Conservation (phyloP, 768 basidiomycete genomes). For the Lactarius evosmus region DNA sequence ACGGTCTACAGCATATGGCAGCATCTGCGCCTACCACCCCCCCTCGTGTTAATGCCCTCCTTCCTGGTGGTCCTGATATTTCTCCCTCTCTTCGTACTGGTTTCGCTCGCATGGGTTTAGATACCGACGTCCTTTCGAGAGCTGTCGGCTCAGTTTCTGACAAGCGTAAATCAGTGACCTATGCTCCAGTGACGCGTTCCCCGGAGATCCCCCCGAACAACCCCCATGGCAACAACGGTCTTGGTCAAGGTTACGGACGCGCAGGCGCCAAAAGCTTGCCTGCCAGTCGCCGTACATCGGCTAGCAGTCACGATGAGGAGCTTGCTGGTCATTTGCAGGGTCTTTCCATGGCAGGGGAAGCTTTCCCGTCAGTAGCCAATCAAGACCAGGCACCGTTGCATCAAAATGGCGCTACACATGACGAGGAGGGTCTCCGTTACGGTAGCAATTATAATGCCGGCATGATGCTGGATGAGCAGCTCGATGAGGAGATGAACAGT, state of each 20-base stretch:
- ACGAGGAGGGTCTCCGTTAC: slow-evolving; percentile 58
- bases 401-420: slow-evolving; percentile 51
- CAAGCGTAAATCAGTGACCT: slow-evolving; percentile 86
- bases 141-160: slow-evolving; percentile 67
- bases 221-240: slow-evolving; percentile 38
- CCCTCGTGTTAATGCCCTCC: slow-evolving; percentile 69
- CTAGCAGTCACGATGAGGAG: slow-evolving; percentile 83
- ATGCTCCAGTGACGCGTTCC: slow-evolving; percentile 73
- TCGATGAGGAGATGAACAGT: slow-evolving; percentile 96
- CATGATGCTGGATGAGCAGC: slow-evolving; percentile 89
- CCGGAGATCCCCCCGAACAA: slow-evolving; percentile 47
- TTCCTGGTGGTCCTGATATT: slow-evolving; percentile 51
- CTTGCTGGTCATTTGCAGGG: slow-evolving; percentile 72
- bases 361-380: slow-evolving; percentile 54
- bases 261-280: slow-evolving; percentile 90
- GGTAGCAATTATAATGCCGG: slow-evolving; percentile 73
- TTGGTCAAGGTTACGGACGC: slow-evolving; percentile 55
- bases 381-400: slow-evolving; percentile 52
- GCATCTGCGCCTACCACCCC: slow-evolving; percentile 88
- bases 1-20: slow-evolving; percentile 68
- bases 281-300: slow-evolving; percentile 83
- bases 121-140: slow-evolving; percentile 60
- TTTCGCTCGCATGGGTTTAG: slow-evolving; percentile 46
- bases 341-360: slow-evolving; percentile 63
- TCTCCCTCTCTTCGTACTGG: slow-evolving; percentile 42